phyloP scores from a whole-genome alignment of 1,139 yeast genomes.

The Diutina siamensis region DNA sequence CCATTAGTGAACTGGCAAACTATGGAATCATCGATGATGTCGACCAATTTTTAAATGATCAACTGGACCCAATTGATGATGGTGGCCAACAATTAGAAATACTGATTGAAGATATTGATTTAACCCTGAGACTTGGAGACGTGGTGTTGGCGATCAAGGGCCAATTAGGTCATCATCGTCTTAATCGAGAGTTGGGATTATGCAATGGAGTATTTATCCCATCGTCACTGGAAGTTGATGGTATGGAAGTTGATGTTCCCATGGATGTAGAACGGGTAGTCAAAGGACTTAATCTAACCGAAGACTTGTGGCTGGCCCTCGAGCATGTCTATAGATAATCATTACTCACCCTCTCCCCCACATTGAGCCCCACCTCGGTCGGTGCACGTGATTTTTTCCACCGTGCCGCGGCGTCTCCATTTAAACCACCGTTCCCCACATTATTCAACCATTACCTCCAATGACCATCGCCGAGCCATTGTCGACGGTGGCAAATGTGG shows the following conservation, averaged over 20 bases:
- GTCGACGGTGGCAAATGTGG: constrained; percentile 20
- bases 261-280: background rate
- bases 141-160: background rate
- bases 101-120: background rate
- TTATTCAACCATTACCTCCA: background rate
- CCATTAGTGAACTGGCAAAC: constrained; percentile 16
- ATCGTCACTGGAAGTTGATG: background rate
- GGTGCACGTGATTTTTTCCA: constrained; percentile 1
- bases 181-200: background rate
- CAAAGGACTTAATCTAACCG: background rate
- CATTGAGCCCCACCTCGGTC: background rate
- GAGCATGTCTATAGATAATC: background rate
- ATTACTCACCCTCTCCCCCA: background rate
- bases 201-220: background rate
- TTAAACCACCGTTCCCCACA: constrained; percentile 1
- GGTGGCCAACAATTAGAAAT: background rate
- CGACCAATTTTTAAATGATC: background rate
- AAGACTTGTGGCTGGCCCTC: background rate
- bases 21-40: constrained; percentile 7
- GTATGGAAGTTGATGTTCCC: background rate
- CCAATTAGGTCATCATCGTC: background rate
- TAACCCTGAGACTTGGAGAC: background rate
- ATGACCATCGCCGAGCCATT: constrained; percentile 7
- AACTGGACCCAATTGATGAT: background rate
- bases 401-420: background rate